Conservation (phyloP, 2,329 filamentous ascomycete species). For the Canariomyces notabilis region DNA sequence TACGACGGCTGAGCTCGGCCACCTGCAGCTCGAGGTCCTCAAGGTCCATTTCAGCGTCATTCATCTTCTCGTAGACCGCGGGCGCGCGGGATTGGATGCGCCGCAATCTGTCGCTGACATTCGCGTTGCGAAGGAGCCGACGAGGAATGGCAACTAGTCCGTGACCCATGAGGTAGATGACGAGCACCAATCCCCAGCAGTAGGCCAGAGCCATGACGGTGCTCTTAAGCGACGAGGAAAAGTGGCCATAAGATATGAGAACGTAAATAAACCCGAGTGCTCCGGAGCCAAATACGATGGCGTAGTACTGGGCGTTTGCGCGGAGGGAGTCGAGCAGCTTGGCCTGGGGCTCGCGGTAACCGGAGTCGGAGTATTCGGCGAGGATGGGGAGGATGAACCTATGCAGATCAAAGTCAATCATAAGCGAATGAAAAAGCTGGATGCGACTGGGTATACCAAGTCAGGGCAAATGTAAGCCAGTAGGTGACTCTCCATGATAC, state of each 20-base stretch:
- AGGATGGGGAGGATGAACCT: slow-evolving; percentile 89
- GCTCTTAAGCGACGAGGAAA: slow-evolving; percentile 68
- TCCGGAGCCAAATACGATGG: slow-evolving; percentile 68
- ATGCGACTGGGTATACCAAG: slow-evolving; percentile 63
- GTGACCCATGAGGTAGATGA: slow-evolving; percentile 97
- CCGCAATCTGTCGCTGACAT: slow-evolving; percentile 66
- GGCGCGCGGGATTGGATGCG: slow-evolving; percentile 75
- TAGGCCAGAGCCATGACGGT: slow-evolving; percentile 92
- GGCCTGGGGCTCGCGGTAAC: slow-evolving; percentile 79
- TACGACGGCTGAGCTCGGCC: slow-evolving; percentile 70
- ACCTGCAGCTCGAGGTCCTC: slow-evolving; percentile 81
- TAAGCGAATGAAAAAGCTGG: neutral
- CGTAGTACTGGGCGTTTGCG: slow-evolving; percentile 83
- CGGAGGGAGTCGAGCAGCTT: slow-evolving; percentile 80
- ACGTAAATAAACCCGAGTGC: slow-evolving; percentile 76
- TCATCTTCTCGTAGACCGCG: slow-evolving; percentile 77
- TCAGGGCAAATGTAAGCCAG: slow-evolving; percentile 93
- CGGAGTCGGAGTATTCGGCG: slow-evolving; percentile 90
- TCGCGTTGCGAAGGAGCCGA: slow-evolving; percentile 72
- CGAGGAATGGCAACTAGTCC: slow-evolving; percentile 88
- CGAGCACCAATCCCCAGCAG: slow-evolving; percentile 84
- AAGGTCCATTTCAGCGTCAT: slow-evolving; percentile 73
- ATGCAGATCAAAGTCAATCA: neutral
- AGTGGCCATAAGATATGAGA: slow-evolving; percentile 70
- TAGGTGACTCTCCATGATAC: slow-evolving; percentile 94